Base-by-base conservation (phyloP, 2,329 filamentous ascomycete genomes). In the Pezicula carpinea region DNA sequence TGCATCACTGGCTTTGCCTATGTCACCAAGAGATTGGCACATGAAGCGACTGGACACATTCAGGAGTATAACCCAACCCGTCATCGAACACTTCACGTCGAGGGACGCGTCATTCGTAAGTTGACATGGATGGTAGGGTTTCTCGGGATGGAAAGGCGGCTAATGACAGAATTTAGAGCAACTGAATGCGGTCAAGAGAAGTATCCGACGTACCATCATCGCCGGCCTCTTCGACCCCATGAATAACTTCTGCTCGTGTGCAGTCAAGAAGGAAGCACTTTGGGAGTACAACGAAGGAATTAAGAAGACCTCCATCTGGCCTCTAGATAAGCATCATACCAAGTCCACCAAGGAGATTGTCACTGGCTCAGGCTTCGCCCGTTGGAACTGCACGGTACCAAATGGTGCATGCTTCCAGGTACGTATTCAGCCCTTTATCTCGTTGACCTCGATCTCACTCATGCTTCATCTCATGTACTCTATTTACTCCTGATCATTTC, bases 91-190 rank as follows among this genome's bases (percentile, higher is more conserved):
- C 35, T 48, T 8, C 46, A 40, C 19, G 23, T 39, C 8, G 19
- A 33, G 33, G 33, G 40, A 15, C 17, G 46, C 17, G 40, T 48
- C 14, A 26, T 48, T 26, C 40, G 46, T 48, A 40, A 44, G 40
- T 47, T 14, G 7, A 6, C 17, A 11, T 13, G 19, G 19, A 6
- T 14, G 17, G 29, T 13, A 6, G 41, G 10, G 26, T 3, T 11
- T 11, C 15, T 26, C 6, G 19, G 1, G 5, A 8, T 29, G 10
- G 10, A 6, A 10, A 10, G 2, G 26, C 10, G 15, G 11, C 42
- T 44, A 10, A 44, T 17, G 8, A 21, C 10, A 7, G n/a, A 19
- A 15, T 35, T 10, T 36, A 47, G 45, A 47, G 23, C 45, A 47
- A 39, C 32, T 47, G 18, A 43, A 47, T 10, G 22, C 40, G 6